These are phyloP conservation scores for Solanum tarijense DNA, from an alignment of 257 asterid genomes.

Conservation along the genomic window DNA sequence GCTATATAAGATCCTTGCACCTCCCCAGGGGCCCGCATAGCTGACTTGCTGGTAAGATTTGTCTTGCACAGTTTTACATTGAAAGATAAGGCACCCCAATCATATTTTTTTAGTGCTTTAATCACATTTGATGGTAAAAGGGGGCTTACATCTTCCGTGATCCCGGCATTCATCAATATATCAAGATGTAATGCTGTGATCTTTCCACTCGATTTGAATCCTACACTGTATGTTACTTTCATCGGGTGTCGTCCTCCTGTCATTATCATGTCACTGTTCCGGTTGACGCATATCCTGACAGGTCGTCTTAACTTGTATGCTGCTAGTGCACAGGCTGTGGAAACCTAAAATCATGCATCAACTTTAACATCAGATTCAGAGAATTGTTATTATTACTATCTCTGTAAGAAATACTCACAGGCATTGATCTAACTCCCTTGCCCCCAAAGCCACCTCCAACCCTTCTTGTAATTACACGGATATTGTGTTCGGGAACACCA, in stretches of 20 bases:
- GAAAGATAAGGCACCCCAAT: neutral
- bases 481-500: constrained; percentile 56
- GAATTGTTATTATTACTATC: neutral
- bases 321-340: neutral
- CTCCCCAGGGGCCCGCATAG: neutral
- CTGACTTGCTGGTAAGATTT: neutral
- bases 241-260: neutral
- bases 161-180: neutral
- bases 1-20: neutral
- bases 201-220: neutral
- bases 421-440: neutral
- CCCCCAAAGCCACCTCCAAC: neutral
- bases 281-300: neutral
- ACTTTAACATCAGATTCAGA: neutral
- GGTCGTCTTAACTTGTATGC: neutral
- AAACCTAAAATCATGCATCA: neutral
- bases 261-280: neutral
- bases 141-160: neutral
- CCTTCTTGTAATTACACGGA: constrained; percentile 5
- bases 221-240: neutral
- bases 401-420: neutral
- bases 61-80: neutral
- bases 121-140: neutral
- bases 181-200: neutral
- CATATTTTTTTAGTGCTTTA: neutral